Base-by-base conservation (phyloP, 169 alveolate species). In the Plasmodium gonderi region DNA sequence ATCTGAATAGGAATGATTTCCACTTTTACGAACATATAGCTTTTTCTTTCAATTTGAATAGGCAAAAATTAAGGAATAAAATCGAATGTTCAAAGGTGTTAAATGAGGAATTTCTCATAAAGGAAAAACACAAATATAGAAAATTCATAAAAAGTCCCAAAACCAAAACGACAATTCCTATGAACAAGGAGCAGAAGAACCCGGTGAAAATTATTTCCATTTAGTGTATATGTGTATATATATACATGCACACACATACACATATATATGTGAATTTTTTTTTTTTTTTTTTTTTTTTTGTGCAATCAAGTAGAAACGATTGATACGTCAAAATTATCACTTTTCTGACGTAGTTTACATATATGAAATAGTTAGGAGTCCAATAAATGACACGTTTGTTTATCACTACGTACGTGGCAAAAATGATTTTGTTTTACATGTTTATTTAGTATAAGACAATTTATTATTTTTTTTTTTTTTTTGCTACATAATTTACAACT, bases 41-140 rank as follows among this genome's bases (percentile, higher is more conserved):
- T 6, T 85, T 85, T 26, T 85, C 80, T 42, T 85, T 85, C 29
- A 49, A 75, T 38, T 47, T 85, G 42, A 67, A 85, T 20, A 47
- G 29, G 4, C 60, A 85, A 11, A 85, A 74, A 42, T 20, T 85
- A 17, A 6, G 29, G 60, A 85, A 47, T 4, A 85, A 85, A 60
- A 33, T 33, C 20, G 49, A 85, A 40, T 72, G 51, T n/a, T 85
- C 92, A 7, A 44, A 85, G 44, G 45, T 17, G 8, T 33, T 29
- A 12, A 72, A 85, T 75, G 85, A 85, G 65, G 92, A 85, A 54
- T 85, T 85, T 36, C 65, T 85, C 42, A 20, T 85, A 9, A 85
- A 85, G 42, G 92, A 49, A 64, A 60, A 85, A 64, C 92, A 75
- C 45, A 85, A 85, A 49, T 85, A 85, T 74, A 74, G 78, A 44